phyloP scores from a whole-genome alignment of 176 grass and related monocot species.

The Bolboschoenus planiculmis region DNA sequence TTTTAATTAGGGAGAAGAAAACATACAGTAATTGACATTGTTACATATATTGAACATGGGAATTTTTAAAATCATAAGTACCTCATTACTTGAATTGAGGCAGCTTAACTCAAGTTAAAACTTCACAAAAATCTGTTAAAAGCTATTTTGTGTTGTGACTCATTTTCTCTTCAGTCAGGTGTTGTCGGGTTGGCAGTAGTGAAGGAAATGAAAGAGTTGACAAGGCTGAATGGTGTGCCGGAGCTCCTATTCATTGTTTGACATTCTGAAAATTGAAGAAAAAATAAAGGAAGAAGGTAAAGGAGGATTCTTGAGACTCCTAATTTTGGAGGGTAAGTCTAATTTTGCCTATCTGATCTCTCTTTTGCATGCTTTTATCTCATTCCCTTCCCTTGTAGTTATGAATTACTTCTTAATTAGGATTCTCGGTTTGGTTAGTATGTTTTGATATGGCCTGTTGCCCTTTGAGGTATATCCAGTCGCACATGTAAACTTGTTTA shows the following conservation, averaged over 20 bases:
- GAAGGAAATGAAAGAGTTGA: not conserved
- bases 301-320: not conserved
- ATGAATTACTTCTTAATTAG: not conserved
- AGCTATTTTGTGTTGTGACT: not conserved
- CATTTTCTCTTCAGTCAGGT: not conserved
- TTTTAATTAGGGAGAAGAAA: not conserved
- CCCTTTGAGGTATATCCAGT: no score
- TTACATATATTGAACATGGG: not conserved
- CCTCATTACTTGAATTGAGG: not conserved
- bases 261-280: not conserved
- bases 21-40: not conserved
- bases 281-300: not conserved
- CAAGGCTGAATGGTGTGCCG: not conserved
- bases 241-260: not conserved
- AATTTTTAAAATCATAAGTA: not conserved
- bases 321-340: not conserved
- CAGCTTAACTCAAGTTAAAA: not conserved
- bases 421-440: not conserved
- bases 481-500: no score
- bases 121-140: not conserved
- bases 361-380: not conserved
- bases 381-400: not conserved
- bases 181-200: not conserved
- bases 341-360: not conserved
- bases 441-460: not conserved